Percentiles rank a stretch among this genome's conserved stretches.
These are phyloP conservation scores for Trichosporon faecale DNA, from an alignment of 1,284 basidiomycete genomes.

Conservation along the genomic window DNA sequence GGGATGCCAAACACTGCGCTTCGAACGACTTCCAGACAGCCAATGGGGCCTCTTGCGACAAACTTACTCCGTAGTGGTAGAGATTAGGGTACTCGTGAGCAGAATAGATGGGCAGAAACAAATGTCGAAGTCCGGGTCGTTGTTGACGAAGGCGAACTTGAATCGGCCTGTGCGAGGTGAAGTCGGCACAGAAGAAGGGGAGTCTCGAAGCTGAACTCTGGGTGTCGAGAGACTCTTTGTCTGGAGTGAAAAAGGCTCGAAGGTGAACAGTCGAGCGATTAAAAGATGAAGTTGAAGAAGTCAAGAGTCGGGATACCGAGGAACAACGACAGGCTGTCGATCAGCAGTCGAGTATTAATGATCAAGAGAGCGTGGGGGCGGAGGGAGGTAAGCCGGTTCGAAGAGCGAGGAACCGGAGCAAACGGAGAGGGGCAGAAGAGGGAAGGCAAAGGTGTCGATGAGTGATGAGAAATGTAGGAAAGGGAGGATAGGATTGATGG, in stretches of 20 bases:
- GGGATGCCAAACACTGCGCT: not conserved
- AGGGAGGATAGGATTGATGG: conserved; percentile 1
- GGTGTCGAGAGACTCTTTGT: not conserved
- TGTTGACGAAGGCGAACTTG: not conserved
- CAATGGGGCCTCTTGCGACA: not conserved
- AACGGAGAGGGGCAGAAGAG: not conserved
- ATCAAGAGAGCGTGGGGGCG: not conserved
- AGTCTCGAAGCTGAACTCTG: not conserved
- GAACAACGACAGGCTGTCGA: not conserved
- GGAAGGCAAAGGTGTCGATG: not conserved
- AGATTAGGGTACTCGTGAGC: not conserved
- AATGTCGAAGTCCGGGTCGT: not conserved
- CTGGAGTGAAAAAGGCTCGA: not conserved
- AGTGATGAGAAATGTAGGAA: conserved; percentile 3
- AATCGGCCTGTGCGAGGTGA: not conserved
- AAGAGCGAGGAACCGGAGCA: not conserved
- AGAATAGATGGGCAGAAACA: not conserved
- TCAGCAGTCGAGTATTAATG: not conserved
- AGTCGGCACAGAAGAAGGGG: not conserved
- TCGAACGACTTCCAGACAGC: not conserved
- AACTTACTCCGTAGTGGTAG: not conserved
- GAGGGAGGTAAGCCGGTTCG: not conserved
- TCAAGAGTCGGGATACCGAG: not conserved
- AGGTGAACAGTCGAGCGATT: not conserved
- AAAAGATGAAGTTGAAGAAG: not conserved